phyloP scores from a whole-genome alignment of 345 rosid species.

The Sisymbrium altissimum region DNA sequence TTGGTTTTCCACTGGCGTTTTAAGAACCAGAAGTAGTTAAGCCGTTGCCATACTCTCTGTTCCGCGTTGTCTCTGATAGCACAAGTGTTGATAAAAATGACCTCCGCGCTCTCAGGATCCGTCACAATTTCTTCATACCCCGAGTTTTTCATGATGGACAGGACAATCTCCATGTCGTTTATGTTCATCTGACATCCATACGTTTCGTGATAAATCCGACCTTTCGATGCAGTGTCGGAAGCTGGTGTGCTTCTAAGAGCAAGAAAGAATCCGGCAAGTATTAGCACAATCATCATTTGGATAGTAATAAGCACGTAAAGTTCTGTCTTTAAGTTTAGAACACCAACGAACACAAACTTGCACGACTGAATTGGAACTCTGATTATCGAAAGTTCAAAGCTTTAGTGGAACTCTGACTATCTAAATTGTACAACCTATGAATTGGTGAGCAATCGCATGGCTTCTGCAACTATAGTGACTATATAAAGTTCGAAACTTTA shows the following conservation, averaged over 20 bases:
- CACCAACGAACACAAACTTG: neutral
- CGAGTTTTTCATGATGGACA: conserved; percentile 79
- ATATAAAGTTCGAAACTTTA: neutral
- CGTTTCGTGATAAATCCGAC: conserved; percentile 88
- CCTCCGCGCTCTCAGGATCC: conserved; percentile 83
- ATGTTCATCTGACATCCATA: conserved; percentile 97
- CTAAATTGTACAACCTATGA: too few species aligned
- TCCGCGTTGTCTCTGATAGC: conserved; percentile 92
- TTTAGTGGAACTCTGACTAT: too few species aligned
- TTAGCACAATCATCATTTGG: neutral
- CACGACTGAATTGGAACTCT: too few species aligned
- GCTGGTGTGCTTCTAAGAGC: conserved; percentile 37
- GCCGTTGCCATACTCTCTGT: conserved; percentile 95
- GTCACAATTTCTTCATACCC: conserved; percentile 67
- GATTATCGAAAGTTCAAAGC: too few species aligned
- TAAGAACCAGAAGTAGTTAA: conserved; percentile 91
- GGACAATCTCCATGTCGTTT: conserved; percentile 91
- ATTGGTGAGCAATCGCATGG: too few species aligned
- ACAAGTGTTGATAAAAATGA: conserved; percentile 84
- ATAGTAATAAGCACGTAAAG: neutral
- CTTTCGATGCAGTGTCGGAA: conserved; percentile 42
- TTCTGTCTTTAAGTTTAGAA: neutral
- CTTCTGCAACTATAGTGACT: too few species aligned
- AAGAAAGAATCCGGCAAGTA: conserved; percentile 6
- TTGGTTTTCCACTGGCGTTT: conserved; percentile 89